Base-by-base conservation (phyloP, 2,329 filamentous ascomycete genomes). In the Ascochyta viciae-villosae region DNA sequence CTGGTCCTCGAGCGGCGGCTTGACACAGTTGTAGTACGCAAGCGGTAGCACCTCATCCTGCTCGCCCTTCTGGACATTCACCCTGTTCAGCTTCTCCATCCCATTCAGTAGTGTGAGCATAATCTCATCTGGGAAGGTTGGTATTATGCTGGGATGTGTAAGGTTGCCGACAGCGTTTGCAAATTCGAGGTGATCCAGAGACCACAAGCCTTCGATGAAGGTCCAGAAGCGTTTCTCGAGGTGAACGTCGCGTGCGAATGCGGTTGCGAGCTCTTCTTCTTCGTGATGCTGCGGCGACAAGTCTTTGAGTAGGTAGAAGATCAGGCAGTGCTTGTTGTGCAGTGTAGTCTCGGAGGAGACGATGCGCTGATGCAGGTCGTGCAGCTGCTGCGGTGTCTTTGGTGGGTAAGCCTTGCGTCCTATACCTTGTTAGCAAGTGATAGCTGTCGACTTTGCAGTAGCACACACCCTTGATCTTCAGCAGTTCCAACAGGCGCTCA, bases 241-340 rank as follows among this genome's bases (percentile, higher is more conserved):
- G 60, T 88, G 87, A 5, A 86, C 87, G 23, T 78, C 78, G 38
- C 77, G 76, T 15, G 87, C 86, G 64, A 94, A 92, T 1, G 71
- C 81, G 2, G 87, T 81, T 6, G 80, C 67, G 33, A 83, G 80
- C 16, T 82, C 76, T 3, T 82, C 80, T 19, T 81, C 80, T 47
- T 83, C 80, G 42, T 73, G 66, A 9, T 66, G 62, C 26, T 78
- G 71, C 12, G 77, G 75, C 35, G 89, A 85, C 70, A 89, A 85
- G 73, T 96, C 91, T 68, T 91, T 88, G 3, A 96, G 83, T 35
- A 96, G 80, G 74, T 96, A 96, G 80, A 91, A 96, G 61, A 96
- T 81, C 43, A 95, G 83, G 16, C 91, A 91, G 63, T 92, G 86
- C 74, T 93, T 93, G 78, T 93, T 88, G 74, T 93, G 89, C 50